These are phyloP conservation scores for Lactifluus hygrophoroides DNA, from an alignment of 768 basidiomycete species.

Conservation along the genomic window DNA sequence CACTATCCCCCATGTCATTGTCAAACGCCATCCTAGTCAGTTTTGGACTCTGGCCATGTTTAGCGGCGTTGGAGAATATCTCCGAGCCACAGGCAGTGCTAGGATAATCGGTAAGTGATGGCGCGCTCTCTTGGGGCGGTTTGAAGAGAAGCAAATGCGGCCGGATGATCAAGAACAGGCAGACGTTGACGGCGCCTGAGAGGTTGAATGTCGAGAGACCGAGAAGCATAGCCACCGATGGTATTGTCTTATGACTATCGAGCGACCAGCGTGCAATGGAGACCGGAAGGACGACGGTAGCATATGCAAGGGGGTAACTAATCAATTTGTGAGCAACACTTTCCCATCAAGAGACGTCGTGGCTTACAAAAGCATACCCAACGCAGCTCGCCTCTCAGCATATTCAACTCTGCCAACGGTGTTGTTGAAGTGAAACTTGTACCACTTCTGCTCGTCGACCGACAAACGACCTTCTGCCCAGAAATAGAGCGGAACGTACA, in stretches of 20 bases:
- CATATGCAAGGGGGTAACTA: conserved; percentile 35
- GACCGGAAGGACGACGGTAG: conserved; percentile 32
- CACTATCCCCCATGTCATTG: too few relatives aligned
- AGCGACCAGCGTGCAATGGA: conserved; percentile 34
- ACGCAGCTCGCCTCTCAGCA: not conserved
- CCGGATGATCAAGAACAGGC: conserved; percentile 31
- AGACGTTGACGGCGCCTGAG: conserved; percentile 34
- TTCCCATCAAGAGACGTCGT: not conserved
- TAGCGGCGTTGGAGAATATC: not conserved
- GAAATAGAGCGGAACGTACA: not conserved
- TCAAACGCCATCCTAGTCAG: not conserved
- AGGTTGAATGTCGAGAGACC: conserved; percentile 30
- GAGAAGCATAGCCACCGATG: conserved; percentile 29
- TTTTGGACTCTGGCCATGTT: not conserved
- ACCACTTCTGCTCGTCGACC: not conserved
- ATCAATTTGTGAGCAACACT: not conserved
- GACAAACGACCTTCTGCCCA: not conserved
- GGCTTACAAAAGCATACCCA: not conserved
- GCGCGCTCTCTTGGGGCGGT: too few relatives aligned
- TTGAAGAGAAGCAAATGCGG: conserved; percentile 31
- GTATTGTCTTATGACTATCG: conserved; percentile 22
- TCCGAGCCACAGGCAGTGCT: not conserved
- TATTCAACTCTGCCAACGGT: not conserved
- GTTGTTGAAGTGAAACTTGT: not conserved
- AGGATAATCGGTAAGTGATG: not conserved